Conservation (phyloP, 2,329 filamentous ascomycete species). For the Verticillium dahliae region DNA sequence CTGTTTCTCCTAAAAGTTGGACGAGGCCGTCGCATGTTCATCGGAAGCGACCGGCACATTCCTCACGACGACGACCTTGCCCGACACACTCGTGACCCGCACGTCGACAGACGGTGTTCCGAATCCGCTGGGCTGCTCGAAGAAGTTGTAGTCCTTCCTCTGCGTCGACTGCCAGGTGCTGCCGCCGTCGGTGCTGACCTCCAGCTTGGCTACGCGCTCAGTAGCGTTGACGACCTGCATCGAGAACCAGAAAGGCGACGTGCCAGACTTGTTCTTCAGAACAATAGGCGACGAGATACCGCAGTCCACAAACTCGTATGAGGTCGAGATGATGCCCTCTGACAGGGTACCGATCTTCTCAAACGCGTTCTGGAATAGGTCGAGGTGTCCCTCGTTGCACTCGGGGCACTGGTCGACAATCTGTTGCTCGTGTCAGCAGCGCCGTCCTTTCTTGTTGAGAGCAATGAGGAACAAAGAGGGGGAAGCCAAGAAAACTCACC, state of each 20-base stretch:
- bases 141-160: conserved; percentile 53
- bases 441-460: no score
- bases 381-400: conserved; percentile 31
- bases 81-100: conserved; percentile 45
- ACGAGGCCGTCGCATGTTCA: conserved; percentile 19
- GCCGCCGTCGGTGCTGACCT: conserved; percentile 56
- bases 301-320: conserved; percentile 29
- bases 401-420: conserved; percentile 39
- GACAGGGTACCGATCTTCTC: conserved; percentile 25
- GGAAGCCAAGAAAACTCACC: conserved; percentile 30
- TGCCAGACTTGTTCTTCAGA: conserved; percentile 38
- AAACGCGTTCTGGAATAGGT: conserved; percentile 38
- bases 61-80: conserved; percentile 43
- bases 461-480: no score
- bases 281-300: conserved; percentile 32
- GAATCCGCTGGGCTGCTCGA: conserved; percentile 52
- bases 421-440: conserved; percentile 14
- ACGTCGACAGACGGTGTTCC: conserved; percentile 47
- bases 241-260: conserved; percentile 32
- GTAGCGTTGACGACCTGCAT: conserved; percentile 59
- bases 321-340: conserved; percentile 25
- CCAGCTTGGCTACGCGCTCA: conserved; percentile 45
- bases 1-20: conserved; percentile 21
- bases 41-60: conserved; percentile 34
- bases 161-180: conserved; percentile 50